Conservation (phyloP, 345 rosid species). For the Eucalyptus decipiens region DNA sequence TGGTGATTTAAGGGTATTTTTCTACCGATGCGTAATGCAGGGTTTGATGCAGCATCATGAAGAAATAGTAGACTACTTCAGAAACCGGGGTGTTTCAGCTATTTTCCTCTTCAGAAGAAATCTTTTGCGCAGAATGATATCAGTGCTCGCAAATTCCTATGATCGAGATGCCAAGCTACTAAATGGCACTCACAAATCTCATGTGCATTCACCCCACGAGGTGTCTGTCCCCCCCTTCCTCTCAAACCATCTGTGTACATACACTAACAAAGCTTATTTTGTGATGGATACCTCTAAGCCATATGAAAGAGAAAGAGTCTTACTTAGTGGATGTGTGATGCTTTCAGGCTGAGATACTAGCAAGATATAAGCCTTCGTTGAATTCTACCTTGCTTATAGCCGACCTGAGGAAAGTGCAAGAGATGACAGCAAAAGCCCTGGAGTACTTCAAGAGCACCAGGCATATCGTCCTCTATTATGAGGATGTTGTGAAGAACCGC, state of each 20-base stretch:
- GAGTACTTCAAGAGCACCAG: slow-evolving; percentile 74
- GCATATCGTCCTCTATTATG: slow-evolving; percentile 75
- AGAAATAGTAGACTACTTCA: slow-evolving; percentile 81
- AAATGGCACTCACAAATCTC: slow-evolving; percentile 97
- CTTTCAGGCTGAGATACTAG: slow-evolving; percentile 91
- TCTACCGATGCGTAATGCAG: slow-evolving; percentile 12
- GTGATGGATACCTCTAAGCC: not conserved
- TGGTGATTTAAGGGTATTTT: not conserved
- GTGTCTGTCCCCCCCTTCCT: slow-evolving; percentile 4
- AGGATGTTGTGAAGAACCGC: slow-evolving; percentile 75
- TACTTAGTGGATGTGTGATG: not conserved
- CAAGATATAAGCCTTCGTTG: slow-evolving; percentile 72
- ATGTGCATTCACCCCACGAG: slow-evolving; percentile 86
- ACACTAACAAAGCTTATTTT: not conserved
- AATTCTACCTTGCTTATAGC: slow-evolving; percentile 49
- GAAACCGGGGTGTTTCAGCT: slow-evolving; percentile 71
- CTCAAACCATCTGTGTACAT: not conserved
- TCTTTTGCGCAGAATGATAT: slow-evolving; percentile 83
- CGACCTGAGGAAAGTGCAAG: slow-evolving; percentile 63
- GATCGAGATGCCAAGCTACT: slow-evolving; percentile 69
- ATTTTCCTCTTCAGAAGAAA: slow-evolving; percentile 91
- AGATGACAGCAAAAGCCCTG: slow-evolving; percentile 57
- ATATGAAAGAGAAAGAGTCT: not conserved
- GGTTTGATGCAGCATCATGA: slow-evolving; percentile 83
- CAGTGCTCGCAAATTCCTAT: slow-evolving; percentile 88